phyloP scores from a whole-genome alignment of 164 flowering plant genomes.

The Piper longum region DNA sequence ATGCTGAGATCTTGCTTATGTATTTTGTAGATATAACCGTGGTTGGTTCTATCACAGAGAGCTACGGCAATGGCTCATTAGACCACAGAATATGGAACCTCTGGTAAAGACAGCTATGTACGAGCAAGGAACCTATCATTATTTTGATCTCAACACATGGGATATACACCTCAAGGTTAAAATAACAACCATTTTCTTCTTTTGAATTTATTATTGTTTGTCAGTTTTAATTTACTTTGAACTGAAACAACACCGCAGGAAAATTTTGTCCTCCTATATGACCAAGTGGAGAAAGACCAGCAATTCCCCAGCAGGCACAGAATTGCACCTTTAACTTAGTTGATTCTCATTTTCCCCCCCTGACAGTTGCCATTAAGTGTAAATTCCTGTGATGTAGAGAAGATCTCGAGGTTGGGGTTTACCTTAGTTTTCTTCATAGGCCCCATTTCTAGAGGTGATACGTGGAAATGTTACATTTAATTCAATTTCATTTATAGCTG shows the following conservation, averaged over 20 bases:
- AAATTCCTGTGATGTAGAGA: neutral
- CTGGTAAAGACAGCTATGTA: constrained; percentile 21
- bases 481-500: neutral
- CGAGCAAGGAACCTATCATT: constrained; percentile 31
- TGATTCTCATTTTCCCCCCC: constrained; percentile 17
- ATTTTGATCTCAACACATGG: constrained; percentile 32
- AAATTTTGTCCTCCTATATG: constrained; percentile 25
- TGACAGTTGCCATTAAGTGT: neutral
- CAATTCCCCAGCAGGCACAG: constrained; percentile 18
- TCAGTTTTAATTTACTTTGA: neutral
- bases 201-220: neutral
- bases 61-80: constrained; percentile 20
- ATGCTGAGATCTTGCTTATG: too few species aligned
- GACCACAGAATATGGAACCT: constrained; percentile 18
- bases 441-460: neutral
- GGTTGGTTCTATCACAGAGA: constrained; percentile 37
- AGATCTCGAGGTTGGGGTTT: neutral
- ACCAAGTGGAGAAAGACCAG: constrained; percentile 27
- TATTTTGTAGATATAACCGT: constrained; percentile 16
- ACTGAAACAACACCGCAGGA: constrained; percentile 17
- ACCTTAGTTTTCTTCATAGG: neutral
- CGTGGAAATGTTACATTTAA: neutral
- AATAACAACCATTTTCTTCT: neutral
- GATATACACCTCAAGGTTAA: constrained; percentile 27
- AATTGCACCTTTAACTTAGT: constrained; percentile 7